Percentiles rank a stretch among this genome's conserved stretches.
phyloP scores from a whole-genome alignment of 2,329 filamentous ascomycete species.

The Zarea fungicola region DNA sequence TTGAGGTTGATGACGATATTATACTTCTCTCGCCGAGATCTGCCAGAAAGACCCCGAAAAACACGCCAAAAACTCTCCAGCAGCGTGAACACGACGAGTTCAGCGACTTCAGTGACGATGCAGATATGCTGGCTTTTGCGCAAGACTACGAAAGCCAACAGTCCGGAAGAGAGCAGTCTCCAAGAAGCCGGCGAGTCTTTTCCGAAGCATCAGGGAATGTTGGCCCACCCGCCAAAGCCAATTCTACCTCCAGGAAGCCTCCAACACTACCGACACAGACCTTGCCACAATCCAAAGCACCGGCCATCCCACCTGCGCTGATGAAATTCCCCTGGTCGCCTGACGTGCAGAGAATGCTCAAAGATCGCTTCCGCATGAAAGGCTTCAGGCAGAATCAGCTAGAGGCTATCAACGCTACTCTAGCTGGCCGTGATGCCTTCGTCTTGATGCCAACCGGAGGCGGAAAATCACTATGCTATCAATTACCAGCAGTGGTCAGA shows the following conservation, averaged over 20 bases:
- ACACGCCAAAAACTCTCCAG: background rate
- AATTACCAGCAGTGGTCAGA: conserved; percentile 79
- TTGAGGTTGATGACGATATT: conserved; percentile 26
- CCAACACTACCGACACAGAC: background rate
- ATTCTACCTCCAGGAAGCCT: conserved; percentile 26
- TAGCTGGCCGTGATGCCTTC: conserved; percentile 83
- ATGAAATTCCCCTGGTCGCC: conserved; percentile 76
- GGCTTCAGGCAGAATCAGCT: conserved; percentile 90
- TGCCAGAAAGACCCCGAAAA: conserved; percentile 2
- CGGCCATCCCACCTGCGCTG: conserved; percentile 43
- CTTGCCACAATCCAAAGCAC: conserved; percentile 19
- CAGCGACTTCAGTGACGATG: conserved; percentile 46
- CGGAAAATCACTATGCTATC: conserved; percentile 95
- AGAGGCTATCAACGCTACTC: conserved; percentile 90
- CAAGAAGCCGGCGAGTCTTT: conserved; percentile 33
- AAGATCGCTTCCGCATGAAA: conserved; percentile 75
- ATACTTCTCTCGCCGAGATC: conserved; percentile 13
- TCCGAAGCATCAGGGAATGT: conserved; percentile 46
- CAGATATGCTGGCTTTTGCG: conserved; percentile 48
- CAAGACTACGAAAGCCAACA: conserved; percentile 44
- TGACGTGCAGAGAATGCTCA: conserved; percentile 76
- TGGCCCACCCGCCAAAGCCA: conserved; percentile 27
- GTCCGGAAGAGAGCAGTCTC: conserved; percentile 20
- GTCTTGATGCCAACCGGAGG: conserved; percentile 97
- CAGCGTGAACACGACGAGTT: conserved; percentile 29